These are phyloP conservation scores for Grammothele lineata DNA, from an alignment of 768 basidiomycete species.

Conservation along the genomic window DNA sequence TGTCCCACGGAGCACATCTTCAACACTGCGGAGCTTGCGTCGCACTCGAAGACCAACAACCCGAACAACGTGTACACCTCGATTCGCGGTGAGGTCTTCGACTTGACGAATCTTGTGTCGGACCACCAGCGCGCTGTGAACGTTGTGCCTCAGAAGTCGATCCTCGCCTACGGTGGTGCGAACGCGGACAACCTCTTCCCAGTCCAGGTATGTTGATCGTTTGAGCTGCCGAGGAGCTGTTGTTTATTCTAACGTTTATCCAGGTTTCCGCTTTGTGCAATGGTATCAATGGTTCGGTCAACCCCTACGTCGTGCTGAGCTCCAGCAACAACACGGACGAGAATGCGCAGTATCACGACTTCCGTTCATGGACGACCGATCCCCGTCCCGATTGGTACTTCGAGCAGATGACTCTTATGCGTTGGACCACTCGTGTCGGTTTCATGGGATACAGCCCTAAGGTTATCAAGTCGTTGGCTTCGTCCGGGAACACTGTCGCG, in stretches of 20 bases:
- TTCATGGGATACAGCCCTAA: constrained; percentile 82
- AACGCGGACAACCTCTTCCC: constrained; percentile 81
- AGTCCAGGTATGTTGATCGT: constrained; percentile 60
- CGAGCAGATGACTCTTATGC: constrained; percentile 89
- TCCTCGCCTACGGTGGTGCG: constrained; percentile 82
- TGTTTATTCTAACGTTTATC: neutral
- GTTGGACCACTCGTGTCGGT: constrained; percentile 83
- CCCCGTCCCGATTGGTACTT: constrained; percentile 98
- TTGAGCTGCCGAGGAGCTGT: constrained; percentile 1
- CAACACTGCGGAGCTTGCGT: constrained; percentile 67
- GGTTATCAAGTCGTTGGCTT: constrained; percentile 70
- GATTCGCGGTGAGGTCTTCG: constrained; percentile 94
- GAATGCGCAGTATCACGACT: constrained; percentile 90
- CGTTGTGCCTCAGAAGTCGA: constrained; percentile 69
- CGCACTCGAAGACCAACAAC: constrained; percentile 56
- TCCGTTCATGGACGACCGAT: constrained; percentile 84
- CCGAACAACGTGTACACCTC: constrained; percentile 77
- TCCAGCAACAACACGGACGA: constrained; percentile 71
- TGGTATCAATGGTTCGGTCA: constrained; percentile 75
- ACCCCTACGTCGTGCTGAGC: constrained; percentile 69
- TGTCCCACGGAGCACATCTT: constrained; percentile 95
- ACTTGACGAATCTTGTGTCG: constrained; percentile 63
- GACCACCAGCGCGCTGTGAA: constrained; percentile 65
- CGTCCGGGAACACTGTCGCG: constrained; percentile 59
- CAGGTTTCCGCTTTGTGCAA: constrained; percentile 92